These are phyloP conservation scores for Dactylellina leptospora DNA, from an alignment of 2,329 filamentous ascomycete genomes.

Conservation along the genomic window DNA sequence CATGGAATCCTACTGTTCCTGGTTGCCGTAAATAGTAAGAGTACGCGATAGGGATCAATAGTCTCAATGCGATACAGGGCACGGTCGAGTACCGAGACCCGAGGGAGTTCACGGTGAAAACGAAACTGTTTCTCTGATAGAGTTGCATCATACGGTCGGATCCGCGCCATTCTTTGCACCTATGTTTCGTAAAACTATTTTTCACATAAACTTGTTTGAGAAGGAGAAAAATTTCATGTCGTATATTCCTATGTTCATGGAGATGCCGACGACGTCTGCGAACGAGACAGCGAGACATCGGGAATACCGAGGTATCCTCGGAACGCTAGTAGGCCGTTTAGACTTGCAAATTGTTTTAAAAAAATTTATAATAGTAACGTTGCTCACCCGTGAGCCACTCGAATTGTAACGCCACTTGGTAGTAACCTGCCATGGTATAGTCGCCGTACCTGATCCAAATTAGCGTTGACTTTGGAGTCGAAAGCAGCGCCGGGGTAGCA, in stretches of 20 bases:
- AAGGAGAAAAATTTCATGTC: not conserved
- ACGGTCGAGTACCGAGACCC: not conserved
- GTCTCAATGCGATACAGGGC: constrained; percentile 23
- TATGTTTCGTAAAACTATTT: not conserved
- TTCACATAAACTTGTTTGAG: not conserved
- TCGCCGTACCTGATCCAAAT: not conserved
- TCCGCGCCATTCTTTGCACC: not conserved
- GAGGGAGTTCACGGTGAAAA: not conserved
- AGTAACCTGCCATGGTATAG: not conserved
- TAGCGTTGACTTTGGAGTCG: not conserved
- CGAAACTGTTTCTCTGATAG: not conserved
- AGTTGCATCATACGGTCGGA: not conserved
- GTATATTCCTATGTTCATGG: not conserved
- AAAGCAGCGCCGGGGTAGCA: not conserved
- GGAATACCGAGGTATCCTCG: not conserved
- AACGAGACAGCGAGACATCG: not conserved
- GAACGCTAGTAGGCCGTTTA: not conserved
- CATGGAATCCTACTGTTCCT: constrained; percentile 23
- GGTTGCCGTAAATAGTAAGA: constrained; percentile 19
- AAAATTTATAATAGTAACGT: too few species aligned
- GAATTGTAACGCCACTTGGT: too few species aligned
- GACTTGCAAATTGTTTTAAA: too few species aligned
- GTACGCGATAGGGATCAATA: not conserved
- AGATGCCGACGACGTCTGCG: not conserved
- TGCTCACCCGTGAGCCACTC: too few species aligned